Conservation (phyloP, 2,329 filamentous ascomycete species). For the Fusarium palustre region DNA sequence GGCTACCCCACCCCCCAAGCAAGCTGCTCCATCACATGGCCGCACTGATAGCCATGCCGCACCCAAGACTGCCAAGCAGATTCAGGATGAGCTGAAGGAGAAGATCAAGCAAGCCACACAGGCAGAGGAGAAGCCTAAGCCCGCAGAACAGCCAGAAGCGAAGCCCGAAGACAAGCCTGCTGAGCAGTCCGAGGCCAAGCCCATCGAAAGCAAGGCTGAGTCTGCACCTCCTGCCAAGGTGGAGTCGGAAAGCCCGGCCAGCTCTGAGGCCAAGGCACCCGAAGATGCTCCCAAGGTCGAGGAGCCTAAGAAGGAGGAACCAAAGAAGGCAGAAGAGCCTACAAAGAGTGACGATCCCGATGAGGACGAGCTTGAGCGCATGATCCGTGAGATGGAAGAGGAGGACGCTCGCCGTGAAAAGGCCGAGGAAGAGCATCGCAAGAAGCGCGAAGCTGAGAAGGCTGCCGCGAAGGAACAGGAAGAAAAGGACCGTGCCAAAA, state of each 20-base stretch:
- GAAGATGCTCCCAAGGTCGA: slow-evolving; percentile 44
- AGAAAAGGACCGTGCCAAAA: slow-evolving; percentile 57
- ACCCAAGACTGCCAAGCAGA: slow-evolving; percentile 82
- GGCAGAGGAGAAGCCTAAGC: slow-evolving; percentile 49
- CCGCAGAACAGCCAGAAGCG: slow-evolving; percentile 28
- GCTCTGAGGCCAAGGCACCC: slow-evolving; percentile 47
- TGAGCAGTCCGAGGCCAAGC: slow-evolving; percentile 21
- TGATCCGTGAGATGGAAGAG: slow-evolving; percentile 71
- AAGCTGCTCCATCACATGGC: slow-evolving; percentile 74
- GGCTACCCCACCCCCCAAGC: slow-evolving; percentile 83
- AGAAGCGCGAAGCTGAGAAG: slow-evolving; percentile 61
- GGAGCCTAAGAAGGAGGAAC: slow-evolving; percentile 44
- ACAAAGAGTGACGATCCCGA: slow-evolving; percentile 54
- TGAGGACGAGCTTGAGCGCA: slow-evolving; percentile 69
- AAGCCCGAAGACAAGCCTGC: slow-evolving; percentile 53
- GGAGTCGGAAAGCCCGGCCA: slow-evolving; percentile 44
- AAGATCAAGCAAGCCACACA: slow-evolving; percentile 75
- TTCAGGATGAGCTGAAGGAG: slow-evolving; percentile 83
- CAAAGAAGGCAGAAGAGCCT: slow-evolving; percentile 46
- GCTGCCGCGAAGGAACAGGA: slow-evolving; percentile 63
- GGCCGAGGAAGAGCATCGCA: slow-evolving; percentile 55
- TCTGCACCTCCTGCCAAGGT: slow-evolving; percentile 27
- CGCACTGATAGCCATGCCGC: slow-evolving; percentile 76
- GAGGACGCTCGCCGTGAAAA: slow-evolving; percentile 37
- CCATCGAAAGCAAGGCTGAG: slow-evolving; percentile 35